phyloP scores from a whole-genome alignment of 164 flowering plant species.

The Akebia trifoliata region DNA sequence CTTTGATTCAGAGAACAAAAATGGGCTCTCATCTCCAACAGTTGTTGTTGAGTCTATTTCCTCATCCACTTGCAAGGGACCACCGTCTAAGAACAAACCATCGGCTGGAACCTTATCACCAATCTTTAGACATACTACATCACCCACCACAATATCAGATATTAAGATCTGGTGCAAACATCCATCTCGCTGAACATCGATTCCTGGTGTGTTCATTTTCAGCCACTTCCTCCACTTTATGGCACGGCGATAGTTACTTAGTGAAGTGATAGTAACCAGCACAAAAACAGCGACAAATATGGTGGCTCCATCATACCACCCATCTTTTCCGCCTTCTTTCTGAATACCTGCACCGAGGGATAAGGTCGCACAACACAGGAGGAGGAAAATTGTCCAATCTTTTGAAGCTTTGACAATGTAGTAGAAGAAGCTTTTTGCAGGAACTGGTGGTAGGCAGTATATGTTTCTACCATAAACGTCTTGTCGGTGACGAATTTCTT shows the following conservation, averaged over 20 bases:
- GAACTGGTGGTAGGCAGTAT: neutral
- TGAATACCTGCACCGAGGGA: conserved; percentile 2
- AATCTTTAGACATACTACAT: too few species aligned
- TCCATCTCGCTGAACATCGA: neutral
- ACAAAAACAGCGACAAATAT: neutral
- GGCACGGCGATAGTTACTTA: neutral
- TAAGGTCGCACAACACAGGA: neutral
- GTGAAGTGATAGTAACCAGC: neutral
- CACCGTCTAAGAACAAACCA: conserved; percentile 1
- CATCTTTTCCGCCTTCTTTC: neutral
- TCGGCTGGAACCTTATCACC: neutral
- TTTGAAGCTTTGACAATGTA: neutral
- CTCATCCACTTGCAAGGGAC: neutral
- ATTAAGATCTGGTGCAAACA: neutral
- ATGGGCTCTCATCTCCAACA: neutral
- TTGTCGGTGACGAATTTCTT: neutral
- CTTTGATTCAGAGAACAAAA: too few species aligned
- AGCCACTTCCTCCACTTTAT: neutral
- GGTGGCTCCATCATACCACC: neutral
- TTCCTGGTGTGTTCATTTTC: neutral
- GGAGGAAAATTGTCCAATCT: neutral
- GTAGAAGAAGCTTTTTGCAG: conserved; percentile 2
- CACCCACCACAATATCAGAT: neutral
- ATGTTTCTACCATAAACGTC: neutral
- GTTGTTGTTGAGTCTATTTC: neutral